phyloP scores from a whole-genome alignment of 495 filamentous ascomycete genomes.

The Talaromyces liani region DNA sequence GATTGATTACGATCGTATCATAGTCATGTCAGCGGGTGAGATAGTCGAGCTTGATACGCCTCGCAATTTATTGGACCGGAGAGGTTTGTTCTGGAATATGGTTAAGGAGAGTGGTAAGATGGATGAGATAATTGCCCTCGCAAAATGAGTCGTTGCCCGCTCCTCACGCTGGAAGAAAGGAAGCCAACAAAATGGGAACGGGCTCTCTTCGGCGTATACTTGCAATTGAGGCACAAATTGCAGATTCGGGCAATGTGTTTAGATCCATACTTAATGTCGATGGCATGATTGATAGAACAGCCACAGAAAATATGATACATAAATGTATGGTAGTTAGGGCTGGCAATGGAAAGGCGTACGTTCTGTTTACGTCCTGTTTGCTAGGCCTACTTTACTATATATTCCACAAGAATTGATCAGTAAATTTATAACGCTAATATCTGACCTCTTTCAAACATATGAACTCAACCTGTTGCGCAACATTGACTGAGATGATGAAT shows the following conservation, averaged over 20 bases:
- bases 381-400: too few relatives aligned
- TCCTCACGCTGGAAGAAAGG: neutral
- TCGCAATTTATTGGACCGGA: constrained; percentile 3
- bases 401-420: too few relatives aligned
- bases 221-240: neutral
- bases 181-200: neutral
- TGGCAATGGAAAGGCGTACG: too few relatives aligned
- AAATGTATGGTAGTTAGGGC: constrained; percentile 2
- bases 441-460: too few relatives aligned
- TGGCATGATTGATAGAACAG: neutral
- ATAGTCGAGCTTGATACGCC: constrained; percentile 17
- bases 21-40: constrained; percentile 24
- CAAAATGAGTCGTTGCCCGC: neutral
- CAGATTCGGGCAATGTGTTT: neutral
- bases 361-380: too few relatives aligned
- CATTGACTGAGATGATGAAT: too few relatives aligned
- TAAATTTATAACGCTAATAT: too few relatives aligned
- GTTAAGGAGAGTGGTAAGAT: neutral
- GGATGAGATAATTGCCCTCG: neutral
- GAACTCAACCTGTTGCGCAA: too few relatives aligned
- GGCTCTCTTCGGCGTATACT: neutral
- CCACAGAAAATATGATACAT: neutral
- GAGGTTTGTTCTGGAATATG: neutral
- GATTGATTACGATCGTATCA: constrained; percentile 30
- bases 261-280: neutral